Conservation (phyloP, 2,329 filamentous ascomycete genomes). For the Didymella pomorum region DNA sequence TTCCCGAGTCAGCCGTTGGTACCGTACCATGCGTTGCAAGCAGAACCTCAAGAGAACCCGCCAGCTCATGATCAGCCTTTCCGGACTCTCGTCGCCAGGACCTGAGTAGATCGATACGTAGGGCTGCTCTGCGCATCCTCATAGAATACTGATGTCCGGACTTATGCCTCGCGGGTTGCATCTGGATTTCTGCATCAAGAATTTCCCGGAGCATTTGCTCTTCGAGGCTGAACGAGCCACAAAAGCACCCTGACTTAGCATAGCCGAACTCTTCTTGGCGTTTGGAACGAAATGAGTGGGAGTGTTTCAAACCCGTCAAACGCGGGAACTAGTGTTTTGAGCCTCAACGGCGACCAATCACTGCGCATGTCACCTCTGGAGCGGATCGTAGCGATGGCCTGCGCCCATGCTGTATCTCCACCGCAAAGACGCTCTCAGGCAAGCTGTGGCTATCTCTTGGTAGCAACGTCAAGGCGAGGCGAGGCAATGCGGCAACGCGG, state of each 20-base stretch:
- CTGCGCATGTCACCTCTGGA: not conserved
- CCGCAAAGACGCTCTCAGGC: not conserved
- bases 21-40: too few species aligned
- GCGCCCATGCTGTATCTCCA: conserved; percentile 7
- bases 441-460: conserved; percentile 4
- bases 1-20: not conserved
- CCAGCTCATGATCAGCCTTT: not conserved
- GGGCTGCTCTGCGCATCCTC: not conserved
- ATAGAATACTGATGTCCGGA: not conserved
- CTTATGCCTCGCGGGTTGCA: not conserved
- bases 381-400: conserved; percentile 1
- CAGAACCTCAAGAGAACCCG: not conserved
- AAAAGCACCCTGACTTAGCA: not conserved
- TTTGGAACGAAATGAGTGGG: conserved; percentile 22
- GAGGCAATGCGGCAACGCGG: conserved; percentile 1
- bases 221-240: not conserved
- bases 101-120: not conserved
- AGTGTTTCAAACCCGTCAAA: conserved; percentile 16
- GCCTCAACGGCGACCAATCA: conserved; percentile 12
- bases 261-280: conserved; percentile 8
- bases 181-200: not conserved
- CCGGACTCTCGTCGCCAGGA: not conserved
- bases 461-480: conserved; percentile 1
- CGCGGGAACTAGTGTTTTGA: conserved; percentile 21
- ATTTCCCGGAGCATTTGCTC: not conserved